phyloP scores from a whole-genome alignment of 2,329 filamentous ascomycete species.

The Colletotrichum sp. region DNA sequence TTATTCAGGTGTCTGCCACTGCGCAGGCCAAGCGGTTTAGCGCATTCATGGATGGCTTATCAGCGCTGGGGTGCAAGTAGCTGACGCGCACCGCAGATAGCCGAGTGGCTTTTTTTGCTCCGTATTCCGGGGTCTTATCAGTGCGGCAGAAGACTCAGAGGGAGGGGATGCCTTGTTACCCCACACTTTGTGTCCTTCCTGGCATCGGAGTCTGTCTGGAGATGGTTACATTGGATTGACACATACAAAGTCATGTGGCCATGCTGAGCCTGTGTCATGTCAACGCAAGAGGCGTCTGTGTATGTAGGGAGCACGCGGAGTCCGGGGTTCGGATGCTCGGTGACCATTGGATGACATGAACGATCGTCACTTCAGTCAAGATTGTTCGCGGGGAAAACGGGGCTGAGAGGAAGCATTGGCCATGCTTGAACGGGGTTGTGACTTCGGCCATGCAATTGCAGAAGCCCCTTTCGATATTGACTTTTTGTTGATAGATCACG shows the following conservation, averaged over 20 bases:
- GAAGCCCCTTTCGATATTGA: background rate
- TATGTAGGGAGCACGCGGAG: background rate
- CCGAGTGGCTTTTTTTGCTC: background rate
- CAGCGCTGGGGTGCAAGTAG: constrained; percentile 2
- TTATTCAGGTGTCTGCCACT: background rate
- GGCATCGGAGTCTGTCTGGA: background rate
- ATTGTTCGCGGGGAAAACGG: background rate
- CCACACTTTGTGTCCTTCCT: background rate
- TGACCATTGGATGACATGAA: background rate
- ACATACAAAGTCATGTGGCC: background rate
- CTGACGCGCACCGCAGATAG: background rate
- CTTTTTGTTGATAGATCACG: background rate
- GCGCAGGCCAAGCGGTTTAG: background rate
- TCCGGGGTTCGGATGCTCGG: background rate
- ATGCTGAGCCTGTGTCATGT: background rate
- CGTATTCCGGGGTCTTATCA: background rate
- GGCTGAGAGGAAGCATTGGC: background rate
- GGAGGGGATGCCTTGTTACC: background rate
- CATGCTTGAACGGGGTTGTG: background rate
- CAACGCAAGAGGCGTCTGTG: background rate
- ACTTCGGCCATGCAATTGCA: background rate
- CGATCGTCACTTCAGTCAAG: background rate
- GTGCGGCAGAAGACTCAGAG: background rate
- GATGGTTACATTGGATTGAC: background rate
- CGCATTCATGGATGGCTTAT: constrained; percentile 1